These are phyloP conservation scores for Aspergillus piperis DNA, from an alignment of 2,329 filamentous ascomycete species.

Conservation along the genomic window DNA sequence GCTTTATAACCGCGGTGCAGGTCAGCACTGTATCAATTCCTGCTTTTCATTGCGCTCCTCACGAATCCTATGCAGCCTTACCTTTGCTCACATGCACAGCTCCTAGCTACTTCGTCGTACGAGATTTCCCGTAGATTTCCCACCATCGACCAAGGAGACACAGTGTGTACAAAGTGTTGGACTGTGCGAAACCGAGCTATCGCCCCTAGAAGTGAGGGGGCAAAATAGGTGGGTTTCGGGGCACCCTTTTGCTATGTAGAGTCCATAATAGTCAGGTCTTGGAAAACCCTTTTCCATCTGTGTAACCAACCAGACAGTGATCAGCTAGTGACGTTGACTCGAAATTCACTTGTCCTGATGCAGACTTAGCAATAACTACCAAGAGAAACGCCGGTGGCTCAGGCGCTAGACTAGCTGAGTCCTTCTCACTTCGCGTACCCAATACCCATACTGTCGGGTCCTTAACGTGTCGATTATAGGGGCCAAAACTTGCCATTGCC, in stretches of 20 bases:
- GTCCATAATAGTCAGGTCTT: not conserved
- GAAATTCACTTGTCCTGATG: not conserved
- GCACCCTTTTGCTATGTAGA: not conserved
- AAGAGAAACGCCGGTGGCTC: not conserved
- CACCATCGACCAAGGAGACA: not conserved
- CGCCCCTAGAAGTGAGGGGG: conserved; percentile 1
- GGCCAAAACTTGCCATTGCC: not conserved
- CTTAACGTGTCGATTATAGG: not conserved
- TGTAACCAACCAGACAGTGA: conserved; percentile 1
- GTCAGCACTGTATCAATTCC: not conserved
- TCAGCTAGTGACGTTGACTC: not conserved
- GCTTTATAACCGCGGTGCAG: not conserved
- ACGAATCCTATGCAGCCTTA: not conserved
- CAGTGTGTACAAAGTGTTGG: not conserved
- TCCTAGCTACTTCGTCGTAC: not conserved
- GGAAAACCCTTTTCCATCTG: not conserved
- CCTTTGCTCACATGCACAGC: not conserved
- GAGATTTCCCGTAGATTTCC: not conserved
- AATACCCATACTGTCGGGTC: not conserved
- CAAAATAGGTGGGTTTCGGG: not conserved
- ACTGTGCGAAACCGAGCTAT: conserved; percentile 2
- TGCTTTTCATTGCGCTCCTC: not conserved
- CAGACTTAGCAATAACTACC: not conserved
- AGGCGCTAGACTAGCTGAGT: not conserved
- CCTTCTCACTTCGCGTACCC: not conserved